Base-by-base conservation (phyloP, 2,329 filamentous ascomycete genomes). In the Botrytis tulipae region DNA sequence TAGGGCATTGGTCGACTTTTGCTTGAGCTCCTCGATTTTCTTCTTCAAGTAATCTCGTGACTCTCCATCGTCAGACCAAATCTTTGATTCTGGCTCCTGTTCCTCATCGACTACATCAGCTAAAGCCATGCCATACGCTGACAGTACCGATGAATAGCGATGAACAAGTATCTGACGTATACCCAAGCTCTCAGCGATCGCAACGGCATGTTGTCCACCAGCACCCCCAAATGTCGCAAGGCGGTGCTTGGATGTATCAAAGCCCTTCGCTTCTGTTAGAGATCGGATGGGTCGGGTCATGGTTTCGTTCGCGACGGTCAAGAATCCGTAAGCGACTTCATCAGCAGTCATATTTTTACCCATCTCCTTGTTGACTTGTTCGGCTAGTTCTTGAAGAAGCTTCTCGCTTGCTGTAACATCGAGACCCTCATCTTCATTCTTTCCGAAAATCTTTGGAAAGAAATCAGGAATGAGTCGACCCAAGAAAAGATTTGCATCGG, bases 401-500 rank as follows among this genome's bases (percentile, higher is more conserved):
- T 88, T 90, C 80, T 90, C 88, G 78, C 93, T 97, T 0, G 93
- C 92, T 73, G 92, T 87, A 1, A 88, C 85, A 80, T 97, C 94
- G 1, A 98, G 83, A 0, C 91, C 91, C 81, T 96, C 89, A 73
- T 97, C 87, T 80, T 98, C 95, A 62, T 95, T 92, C 81, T 93
- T 92, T 63, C 95, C 95, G 78, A 98, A 98, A 74, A 98, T 98
- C 81, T 95, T 95, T 0, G 95, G 95, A 80, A 98, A 98, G 85
- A 96, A 97, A 75, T 97, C 93, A 0, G 95, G 95, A 1, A 97
- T 83, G 6, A 98, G 85, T 57, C 95, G 88, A 0, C 95, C 94
- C 0, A 97, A 88, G 77, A 94, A 93, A 8, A 97, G 82, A 78
- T 97, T 97, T 1, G 95, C 94, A 81, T 98, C 95, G 0, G 94